Conservation (phyloP, 208 protist species). For the Angomonas ambiguus region DNA sequence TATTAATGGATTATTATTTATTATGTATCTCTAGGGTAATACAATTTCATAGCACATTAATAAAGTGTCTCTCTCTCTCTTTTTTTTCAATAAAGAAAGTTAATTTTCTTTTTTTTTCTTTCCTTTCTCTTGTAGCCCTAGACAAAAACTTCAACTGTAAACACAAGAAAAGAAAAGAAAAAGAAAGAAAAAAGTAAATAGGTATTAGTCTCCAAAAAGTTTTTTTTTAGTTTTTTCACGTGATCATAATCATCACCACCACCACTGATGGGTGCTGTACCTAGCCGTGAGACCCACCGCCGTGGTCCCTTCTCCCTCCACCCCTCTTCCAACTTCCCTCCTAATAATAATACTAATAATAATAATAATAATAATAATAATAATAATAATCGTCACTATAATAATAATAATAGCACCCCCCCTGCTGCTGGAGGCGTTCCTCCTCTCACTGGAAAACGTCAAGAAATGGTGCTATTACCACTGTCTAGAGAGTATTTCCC, state of each 20-base stretch:
- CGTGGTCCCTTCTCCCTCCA: constrained; percentile 52
- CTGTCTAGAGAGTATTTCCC: constrained; percentile 80
- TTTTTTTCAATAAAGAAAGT: constrained; percentile 3
- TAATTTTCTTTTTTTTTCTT: constrained; percentile 7
- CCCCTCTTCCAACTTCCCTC: constrained; percentile 6
- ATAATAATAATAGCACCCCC: neutral
- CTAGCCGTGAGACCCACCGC: constrained; percentile 64
- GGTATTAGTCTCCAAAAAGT: neutral
- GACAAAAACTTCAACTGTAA: neutral
- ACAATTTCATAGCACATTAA: neutral
- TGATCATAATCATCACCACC: neutral
- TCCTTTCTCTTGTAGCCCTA: neutral
- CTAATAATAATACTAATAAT: constrained; percentile 1
- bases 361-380: constrained; percentile 5
- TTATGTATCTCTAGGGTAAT: neutral
- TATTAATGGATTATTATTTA: constrained; percentile 2
- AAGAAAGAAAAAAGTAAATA: constrained; percentile 9
- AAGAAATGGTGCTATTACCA: constrained; percentile 73
- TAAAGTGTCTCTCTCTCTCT: neutral
- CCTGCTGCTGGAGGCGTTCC: neutral
- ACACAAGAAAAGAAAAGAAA: neutral
- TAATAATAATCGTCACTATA: constrained; percentile 19
- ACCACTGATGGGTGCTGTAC: constrained; percentile 56
- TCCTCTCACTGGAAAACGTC: constrained; percentile 16
- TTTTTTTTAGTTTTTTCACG: constrained; percentile 5